These are phyloP conservation scores for Trichothecium sympodiale DNA, from an alignment of 2,329 filamentous ascomycete species.

Conservation along the genomic window DNA sequence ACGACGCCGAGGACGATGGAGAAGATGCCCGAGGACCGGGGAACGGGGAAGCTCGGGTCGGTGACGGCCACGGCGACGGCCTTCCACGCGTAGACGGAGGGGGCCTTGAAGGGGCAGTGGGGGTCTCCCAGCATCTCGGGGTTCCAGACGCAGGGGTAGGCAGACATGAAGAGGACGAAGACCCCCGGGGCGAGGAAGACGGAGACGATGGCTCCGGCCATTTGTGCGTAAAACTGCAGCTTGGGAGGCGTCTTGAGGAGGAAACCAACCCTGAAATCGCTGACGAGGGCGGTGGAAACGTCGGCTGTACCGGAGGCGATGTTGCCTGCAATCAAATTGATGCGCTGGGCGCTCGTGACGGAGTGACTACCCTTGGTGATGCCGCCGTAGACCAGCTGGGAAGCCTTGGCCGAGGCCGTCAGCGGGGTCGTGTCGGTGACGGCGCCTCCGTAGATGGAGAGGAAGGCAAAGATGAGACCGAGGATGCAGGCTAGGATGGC, in stretches of 20 bases:
- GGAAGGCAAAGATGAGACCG: constrained; percentile 47
- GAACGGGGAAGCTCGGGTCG: constrained; percentile 42
- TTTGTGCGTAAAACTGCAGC: constrained; percentile 57
- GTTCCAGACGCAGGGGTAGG: constrained; percentile 57
- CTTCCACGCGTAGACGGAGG: constrained; percentile 54
- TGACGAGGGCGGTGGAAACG: constrained; percentile 40
- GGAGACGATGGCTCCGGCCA: constrained; percentile 49
- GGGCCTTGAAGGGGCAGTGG: constrained; percentile 47
- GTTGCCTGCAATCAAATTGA: constrained; percentile 55
- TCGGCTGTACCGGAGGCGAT: constrained; percentile 45
- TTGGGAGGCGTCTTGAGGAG: constrained; percentile 52
- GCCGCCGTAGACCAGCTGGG: constrained; percentile 56
- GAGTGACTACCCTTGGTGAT: constrained; percentile 45
- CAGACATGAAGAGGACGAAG: constrained; percentile 56
- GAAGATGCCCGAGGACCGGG: constrained; percentile 42
- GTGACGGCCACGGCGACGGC: constrained; percentile 52
- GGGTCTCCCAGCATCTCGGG: constrained; percentile 24
- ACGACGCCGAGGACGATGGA: constrained; percentile 41
- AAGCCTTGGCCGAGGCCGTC: constrained; percentile 57
- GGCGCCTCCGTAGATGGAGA: constrained; percentile 37
- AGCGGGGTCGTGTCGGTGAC: constrained; percentile 51
- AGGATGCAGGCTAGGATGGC: constrained; percentile 43
- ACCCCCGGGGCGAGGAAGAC: constrained; percentile 56
- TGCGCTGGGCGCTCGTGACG: constrained; percentile 41
- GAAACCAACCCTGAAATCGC: constrained; percentile 59